Percentiles rank a stretch among this genome's conserved stretches.
Evolutionary conservation across 2,329 filamentous ascomycete species (phyloP).

Genomic region (Beauveria rudraprayagi): DNA sequence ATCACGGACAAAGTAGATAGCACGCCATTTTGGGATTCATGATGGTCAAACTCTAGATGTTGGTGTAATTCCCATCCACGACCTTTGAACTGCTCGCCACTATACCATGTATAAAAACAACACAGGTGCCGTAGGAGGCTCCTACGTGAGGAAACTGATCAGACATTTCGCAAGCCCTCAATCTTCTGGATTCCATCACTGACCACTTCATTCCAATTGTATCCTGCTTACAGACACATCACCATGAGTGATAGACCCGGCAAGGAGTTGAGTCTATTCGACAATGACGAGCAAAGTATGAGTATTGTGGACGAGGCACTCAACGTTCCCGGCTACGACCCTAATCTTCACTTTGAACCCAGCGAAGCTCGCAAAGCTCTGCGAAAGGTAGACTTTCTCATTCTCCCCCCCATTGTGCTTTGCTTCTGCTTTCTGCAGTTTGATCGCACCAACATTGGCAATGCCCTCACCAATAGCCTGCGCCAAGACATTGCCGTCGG

Average conservation of each 20-base stretch:
- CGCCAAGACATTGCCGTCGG: constrained; percentile 38
- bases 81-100: too few species aligned
- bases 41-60: too few species aligned
- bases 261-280: too few species aligned
- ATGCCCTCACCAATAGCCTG: constrained; percentile 44
- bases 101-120: too few species aligned
- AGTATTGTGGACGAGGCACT: constrained; percentile 14
- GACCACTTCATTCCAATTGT: too few species aligned
- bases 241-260: too few species aligned
- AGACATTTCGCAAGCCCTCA: too few species aligned
- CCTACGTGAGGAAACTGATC: too few species aligned
- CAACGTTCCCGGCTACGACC: constrained; percentile 19
- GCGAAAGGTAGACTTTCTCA: constrained; percentile 20
- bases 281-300: constrained; percentile 9
- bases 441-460: constrained; percentile 35
- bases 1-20: constrained; percentile 12
- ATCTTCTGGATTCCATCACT: too few species aligned
- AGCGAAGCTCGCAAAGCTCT: constrained; percentile 14
- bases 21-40: constrained; percentile 18
- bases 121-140: too few species aligned
- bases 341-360: constrained; percentile 12
- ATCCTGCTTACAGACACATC: too few species aligned
- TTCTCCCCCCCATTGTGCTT: constrained; percentile 23
- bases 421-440: constrained; percentile 27
- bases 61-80: too few species aligned